Evolutionary conservation across 1,284 basidiomycete genomes (phyloP), one percentile per base, ranked within the genome.

Genomic region (Ustilago loliicola): DNA sequence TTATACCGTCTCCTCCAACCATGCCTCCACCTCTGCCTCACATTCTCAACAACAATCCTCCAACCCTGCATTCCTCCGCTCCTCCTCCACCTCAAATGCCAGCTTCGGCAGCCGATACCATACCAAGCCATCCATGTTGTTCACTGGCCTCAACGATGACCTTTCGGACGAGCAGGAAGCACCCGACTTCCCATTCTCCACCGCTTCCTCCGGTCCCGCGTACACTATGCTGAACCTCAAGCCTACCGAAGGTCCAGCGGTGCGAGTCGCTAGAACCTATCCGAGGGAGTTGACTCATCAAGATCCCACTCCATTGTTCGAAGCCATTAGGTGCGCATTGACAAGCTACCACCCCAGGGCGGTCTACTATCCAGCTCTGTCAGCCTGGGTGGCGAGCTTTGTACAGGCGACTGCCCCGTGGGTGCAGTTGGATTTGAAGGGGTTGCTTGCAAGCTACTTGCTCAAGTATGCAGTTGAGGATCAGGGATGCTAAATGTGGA

Each of bases 241-340:
- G 21, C 23, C 54, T 5, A 30, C 30, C 58, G 34, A 51, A 8
- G 48, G 48, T 9, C 15, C 48, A 19, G 30, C 51, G 4, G 23
- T 64, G 2, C 21, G 66, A 17, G 32, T 68, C 6, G 32, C 61
- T 0, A 25, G 71, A n/a, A 51, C 61, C 2, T 68, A 73, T 21
- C 71, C 71, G 13, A 30, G 51, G 4, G 64, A 75, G 25, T 30
- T 71, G 10, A 29, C 40, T 1, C 73, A 71, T 51, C 73, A 76
- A 47, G 53, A 76, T 40, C 65, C 73, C 11, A 71, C 64, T 5
- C 67, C 73, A 10, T 54, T 76, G 3, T 76, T 76, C 73, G 73
- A 76, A 34, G 23, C 53, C 36, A 38, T 76, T 45, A 19, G 73
- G 1, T 64, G 58, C 17, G 73, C 68, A 0, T 38, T 76, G 6